Evolutionary conservation across 768 basidiomycete genomes (phyloP).

Genomic region (Lactarius evosmus): DNA sequence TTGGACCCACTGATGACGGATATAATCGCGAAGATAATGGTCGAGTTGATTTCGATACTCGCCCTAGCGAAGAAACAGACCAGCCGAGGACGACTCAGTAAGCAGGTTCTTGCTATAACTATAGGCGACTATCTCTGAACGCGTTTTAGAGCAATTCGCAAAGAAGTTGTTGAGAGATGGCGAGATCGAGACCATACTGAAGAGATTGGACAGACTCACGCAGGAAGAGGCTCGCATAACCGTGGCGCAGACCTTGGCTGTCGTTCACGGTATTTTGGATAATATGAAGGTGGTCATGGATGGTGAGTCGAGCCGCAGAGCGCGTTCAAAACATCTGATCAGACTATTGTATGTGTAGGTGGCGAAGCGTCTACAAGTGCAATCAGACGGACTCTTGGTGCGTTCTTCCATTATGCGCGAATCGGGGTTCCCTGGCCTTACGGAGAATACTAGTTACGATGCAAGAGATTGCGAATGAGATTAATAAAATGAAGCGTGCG

Average conservation of each 20-base stretch:
- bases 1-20: not conserved
- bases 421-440: not conserved
- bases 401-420: not conserved
- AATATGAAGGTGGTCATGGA: conserved; percentile 18
- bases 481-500: no score
- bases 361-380: not conserved
- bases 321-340: not conserved
- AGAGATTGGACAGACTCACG: conserved; percentile 15
- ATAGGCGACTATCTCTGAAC: not conserved
- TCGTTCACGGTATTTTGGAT: conserved; percentile 10
- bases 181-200: conserved; percentile 2
- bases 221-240: conserved; percentile 7
- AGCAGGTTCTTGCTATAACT: not conserved
- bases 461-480: no score
- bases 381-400: not conserved
- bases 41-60: conserved; percentile 12
- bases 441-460: not conserved
- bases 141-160: not conserved
- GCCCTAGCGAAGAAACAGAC: conserved; percentile 5
- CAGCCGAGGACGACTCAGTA: conserved; percentile 10
- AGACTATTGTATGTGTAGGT: not conserved
- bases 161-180: conserved; percentile 5
- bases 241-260: not conserved
- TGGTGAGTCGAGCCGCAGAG: not conserved
- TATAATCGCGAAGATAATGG: conserved; percentile 14